These are phyloP conservation scores for Wickerhamiella bombiphila DNA, from an alignment of 805 yeast genomes.

Conservation along the genomic window DNA sequence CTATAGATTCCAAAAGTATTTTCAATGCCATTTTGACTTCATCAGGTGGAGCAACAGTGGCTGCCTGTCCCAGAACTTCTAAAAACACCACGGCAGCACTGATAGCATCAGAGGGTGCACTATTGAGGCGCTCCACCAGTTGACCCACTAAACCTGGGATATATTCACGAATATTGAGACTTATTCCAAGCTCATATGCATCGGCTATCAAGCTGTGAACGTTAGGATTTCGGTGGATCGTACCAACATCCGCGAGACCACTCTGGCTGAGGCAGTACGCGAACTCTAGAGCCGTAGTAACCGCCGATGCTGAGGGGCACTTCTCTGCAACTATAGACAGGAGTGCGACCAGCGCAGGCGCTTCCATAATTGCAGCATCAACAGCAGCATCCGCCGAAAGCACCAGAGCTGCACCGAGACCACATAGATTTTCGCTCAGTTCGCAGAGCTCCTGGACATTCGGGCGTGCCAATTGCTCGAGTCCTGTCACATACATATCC, in stretches of 20 bases:
- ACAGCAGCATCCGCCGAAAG: conserved; percentile 52
- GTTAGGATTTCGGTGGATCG: conserved; percentile 1
- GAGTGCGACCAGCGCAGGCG: neutral
- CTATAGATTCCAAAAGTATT: conserved; percentile 24
- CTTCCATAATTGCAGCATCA: conserved; percentile 23
- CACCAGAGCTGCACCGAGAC: conserved; percentile 32
- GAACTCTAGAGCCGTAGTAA: conserved; percentile 20
- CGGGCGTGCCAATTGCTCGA: neutral
- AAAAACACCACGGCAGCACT: conserved; percentile 55
- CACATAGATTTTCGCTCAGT: neutral
- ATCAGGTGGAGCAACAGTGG: conserved; percentile 16
- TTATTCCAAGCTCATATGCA: conserved; percentile 15
- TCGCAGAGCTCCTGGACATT: neutral
- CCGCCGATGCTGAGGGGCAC: neutral
- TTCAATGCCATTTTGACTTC: conserved; percentile 3
- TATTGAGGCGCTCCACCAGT: conserved; percentile 8
- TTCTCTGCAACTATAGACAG: neutral
- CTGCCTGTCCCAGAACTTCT: conserved; percentile 61
- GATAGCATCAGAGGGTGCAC: conserved; percentile 21
- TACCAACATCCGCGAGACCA: conserved; percentile 10
- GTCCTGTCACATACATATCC: neutral
- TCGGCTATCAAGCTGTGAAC: neutral
- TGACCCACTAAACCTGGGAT: conserved; percentile 8
- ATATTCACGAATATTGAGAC: conserved; percentile 16
- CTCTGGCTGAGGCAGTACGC: conserved; percentile 23